Evolutionary conservation across 2,329 filamentous ascomycete genomes (phyloP), one percentile per base, ranked within the genome.

Genomic region (Parafenestella ontariensis): DNA sequence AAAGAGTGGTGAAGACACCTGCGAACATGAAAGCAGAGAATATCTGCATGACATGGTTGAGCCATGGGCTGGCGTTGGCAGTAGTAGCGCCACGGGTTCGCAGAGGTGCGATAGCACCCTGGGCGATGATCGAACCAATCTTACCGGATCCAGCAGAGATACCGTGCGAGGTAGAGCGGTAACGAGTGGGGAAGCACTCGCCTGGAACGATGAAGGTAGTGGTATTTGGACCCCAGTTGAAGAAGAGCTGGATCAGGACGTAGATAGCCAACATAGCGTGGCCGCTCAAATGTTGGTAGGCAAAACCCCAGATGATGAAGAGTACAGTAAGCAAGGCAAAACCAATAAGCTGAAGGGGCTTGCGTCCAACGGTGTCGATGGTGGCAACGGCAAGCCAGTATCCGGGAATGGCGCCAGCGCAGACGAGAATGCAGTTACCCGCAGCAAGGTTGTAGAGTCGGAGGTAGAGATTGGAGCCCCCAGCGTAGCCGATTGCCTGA

Each of bases 1-100:
- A 77, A 2, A 92, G 78, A 0, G 88, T 87, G 2, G 86, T 85
- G 45, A 91, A 77, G 34, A 85, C 83, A 52, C 90, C 90, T 34
- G 83, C 83, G 3, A 93, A 79, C 90, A 92, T 93, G 79, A 93
- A 92, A 10, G 90, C 81, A 0, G 89, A 89, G 74, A 90, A 92
- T 44, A 92, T 88, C 69, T 91, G 83, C 79, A 94, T 87, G 42
- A 93, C 83, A 50, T 89, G 86, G 74, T 89, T 84, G 57, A 93
- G 81, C 83, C 88, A 89, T 2, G 88, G 89, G 15, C 72, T 79
- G 0, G 82, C 80, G 15, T 78, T 73, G 31, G 51, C 60, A 10
- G 54, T 46, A 34, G 46, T 52, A 0, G 81, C 77, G 26, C 86
- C 88, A 24, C 83, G 83, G 11, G 81, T 83, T 20, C 77, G 74